Evolutionary conservation across 345 rosid genomes (phyloP).

Genomic region (Leavenworthia alabamica): DNA sequence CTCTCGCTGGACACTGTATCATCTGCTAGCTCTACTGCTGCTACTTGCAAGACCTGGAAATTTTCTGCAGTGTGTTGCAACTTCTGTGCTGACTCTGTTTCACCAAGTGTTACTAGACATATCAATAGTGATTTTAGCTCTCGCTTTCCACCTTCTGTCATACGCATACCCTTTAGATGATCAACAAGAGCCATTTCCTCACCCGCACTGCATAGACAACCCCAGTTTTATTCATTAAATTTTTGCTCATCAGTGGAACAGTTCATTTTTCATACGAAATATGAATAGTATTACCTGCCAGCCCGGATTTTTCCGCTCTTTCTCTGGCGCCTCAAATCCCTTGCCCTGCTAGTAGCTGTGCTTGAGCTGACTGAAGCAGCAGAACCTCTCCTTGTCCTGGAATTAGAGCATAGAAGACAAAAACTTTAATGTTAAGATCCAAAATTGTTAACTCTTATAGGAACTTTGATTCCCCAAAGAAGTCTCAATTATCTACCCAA

Average conservation of each 20-base stretch:
- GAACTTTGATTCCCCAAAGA: not conserved
- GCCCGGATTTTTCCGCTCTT: constrained; percentile 87
- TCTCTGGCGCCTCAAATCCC: constrained; percentile 62
- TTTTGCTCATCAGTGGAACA: not conserved
- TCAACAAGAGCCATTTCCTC: constrained; percentile 95
- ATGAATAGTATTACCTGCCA: constrained; percentile 53
- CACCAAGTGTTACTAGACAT: constrained; percentile 66
- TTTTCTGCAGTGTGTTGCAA: constrained; percentile 62
- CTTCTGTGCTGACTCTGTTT: constrained; percentile 59
- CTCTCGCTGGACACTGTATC: constrained; percentile 49
- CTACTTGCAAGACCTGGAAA: constrained; percentile 68
- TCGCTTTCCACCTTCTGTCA: constrained; percentile 56
- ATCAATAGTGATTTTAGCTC: constrained; percentile 74
- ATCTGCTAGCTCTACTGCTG: constrained; percentile 76
- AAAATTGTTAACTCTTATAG: not conserved
- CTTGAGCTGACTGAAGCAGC: constrained; percentile 65
- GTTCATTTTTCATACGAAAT: not conserved
- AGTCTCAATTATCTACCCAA: not conserved
- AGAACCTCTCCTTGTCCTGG: constrained; percentile 70
- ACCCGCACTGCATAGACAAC: constrained; percentile 54
- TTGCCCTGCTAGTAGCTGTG: constrained; percentile 55
- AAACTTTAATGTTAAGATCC: not conserved
- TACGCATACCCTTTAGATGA: constrained; percentile 81
- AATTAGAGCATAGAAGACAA: constrained; percentile 9
- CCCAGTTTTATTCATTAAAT: constrained; percentile 19